These are phyloP conservation scores for Spathaspora sp. DNA, from an alignment of 805 yeast species.

Conservation along the genomic window DNA sequence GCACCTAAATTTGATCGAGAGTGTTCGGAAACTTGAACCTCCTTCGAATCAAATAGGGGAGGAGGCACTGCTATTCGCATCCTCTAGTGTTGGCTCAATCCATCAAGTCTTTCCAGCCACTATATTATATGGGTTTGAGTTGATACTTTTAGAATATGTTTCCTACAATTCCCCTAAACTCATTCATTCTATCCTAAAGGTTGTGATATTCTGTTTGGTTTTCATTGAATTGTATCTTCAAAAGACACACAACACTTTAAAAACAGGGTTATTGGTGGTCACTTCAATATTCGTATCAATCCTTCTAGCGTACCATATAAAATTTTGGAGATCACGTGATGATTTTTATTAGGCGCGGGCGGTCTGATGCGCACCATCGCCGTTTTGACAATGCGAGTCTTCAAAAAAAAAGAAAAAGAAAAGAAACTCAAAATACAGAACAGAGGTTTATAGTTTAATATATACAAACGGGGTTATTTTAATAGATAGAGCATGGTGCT, in stretches of 20 bases:
- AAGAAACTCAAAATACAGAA: neutral
- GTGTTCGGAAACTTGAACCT: neutral
- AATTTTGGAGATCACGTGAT: neutral
- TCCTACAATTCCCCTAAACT: constrained; percentile 2
- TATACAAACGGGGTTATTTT: neutral
- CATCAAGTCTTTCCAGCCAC: neutral
- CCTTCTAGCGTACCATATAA: neutral
- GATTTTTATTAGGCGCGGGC: neutral
- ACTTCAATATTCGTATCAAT: neutral
- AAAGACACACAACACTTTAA: neutral
- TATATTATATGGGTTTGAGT: constrained; percentile 4
- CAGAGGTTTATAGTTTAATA: neutral
- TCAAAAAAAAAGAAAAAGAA: neutral
- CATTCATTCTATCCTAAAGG: constrained; percentile 3
- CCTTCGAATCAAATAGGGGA: neutral
- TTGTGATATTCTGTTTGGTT: neutral
- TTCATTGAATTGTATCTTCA: neutral
- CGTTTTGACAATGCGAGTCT: neutral
- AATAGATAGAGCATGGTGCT: constrained; percentile 8
- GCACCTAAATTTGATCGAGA: constrained; percentile 6
- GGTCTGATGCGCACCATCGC: neutral
- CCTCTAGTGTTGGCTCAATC: neutral
- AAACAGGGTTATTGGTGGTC: neutral
- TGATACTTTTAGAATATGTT: constrained; percentile 3
- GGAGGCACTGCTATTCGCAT: too few species aligned